Conservation (phyloP, 305 asterid species). For the Salvia sclarea region DNA sequence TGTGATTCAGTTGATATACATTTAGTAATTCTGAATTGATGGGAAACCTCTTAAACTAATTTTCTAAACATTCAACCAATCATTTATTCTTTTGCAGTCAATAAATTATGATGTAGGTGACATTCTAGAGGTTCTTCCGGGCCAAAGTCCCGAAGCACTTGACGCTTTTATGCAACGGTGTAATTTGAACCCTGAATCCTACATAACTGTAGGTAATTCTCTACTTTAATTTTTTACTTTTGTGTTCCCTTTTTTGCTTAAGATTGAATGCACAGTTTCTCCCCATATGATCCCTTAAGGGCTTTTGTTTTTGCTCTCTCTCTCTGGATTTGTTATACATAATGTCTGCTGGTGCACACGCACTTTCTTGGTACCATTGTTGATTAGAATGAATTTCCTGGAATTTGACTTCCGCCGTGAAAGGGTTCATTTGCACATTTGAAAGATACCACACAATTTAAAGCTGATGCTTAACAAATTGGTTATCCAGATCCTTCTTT, state of each 20-base stretch:
- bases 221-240: constrained; percentile 27
- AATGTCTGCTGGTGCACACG: neutral
- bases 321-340: neutral
- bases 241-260: constrained; percentile 6
- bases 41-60: neutral
- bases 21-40: constrained; percentile 7
- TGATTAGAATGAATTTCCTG: too few species aligned
- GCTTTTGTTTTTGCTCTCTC: neutral
- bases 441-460: too few species aligned
- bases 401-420: too few species aligned
- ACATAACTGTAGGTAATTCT: constrained; percentile 68
- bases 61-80: constrained; percentile 10
- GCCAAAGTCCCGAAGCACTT: constrained; percentile 72
- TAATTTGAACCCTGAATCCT: constrained; percentile 76
- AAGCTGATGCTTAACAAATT: too few species aligned
- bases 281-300: neutral
- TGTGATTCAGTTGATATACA: constrained; percentile 23
- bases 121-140: constrained; percentile 84
- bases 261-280: neutral
- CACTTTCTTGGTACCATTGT: neutral
- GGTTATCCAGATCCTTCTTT: neutral
- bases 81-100: constrained; percentile 46
- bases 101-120: constrained; percentile 86
- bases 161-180: constrained; percentile 82
- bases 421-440: too few species aligned